Evolutionary conservation across 106 monocot genomes (phyloP).

Genomic region (Acorus gramineus): DNA sequence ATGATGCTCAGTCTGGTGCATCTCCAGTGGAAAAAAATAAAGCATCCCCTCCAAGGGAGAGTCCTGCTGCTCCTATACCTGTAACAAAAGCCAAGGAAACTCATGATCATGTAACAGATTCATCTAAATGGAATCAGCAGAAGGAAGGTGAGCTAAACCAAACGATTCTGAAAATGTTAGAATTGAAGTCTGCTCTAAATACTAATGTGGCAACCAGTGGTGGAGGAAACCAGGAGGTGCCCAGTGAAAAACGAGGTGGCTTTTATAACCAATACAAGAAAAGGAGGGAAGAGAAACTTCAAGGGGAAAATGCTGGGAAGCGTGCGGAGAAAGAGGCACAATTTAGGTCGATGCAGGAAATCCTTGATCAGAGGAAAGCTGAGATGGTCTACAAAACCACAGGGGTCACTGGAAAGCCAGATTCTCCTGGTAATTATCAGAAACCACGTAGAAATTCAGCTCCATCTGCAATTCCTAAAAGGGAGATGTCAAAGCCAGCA

Average conservation of each 20-base stretch:
- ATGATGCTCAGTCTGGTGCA: constrained; percentile 1
- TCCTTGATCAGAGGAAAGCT: constrained; percentile 38
- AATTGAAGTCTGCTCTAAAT: constrained; percentile 43
- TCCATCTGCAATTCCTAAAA: constrained; percentile 58
- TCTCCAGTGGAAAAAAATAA: constrained; percentile 22
- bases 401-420: constrained; percentile 20
- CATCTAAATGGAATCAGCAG: constrained; percentile 80
- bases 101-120: constrained; percentile 29
- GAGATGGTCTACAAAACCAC: constrained; percentile 27
- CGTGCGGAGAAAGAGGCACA: constrained; percentile 35
- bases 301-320: constrained; percentile 40
- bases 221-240: constrained; percentile 9
- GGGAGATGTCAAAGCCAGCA: constrained; percentile 39
- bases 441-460: constrained; percentile 74
- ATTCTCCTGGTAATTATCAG: constrained; percentile 29
- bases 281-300: constrained; percentile 61
- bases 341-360: constrained; percentile 38
- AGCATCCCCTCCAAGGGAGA: constrained; percentile 6
- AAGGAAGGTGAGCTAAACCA: constrained; percentile 87
- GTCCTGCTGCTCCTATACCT: constrained; percentile 10
- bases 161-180: constrained; percentile 75
- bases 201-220: neutral
- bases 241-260: constrained; percentile 42
- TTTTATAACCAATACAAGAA: constrained; percentile 47
- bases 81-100: constrained; percentile 22